Evolutionary conservation across 768 basidiomycete genomes (phyloP).

Genomic region (Lepiota brunneoincarnata): DNA sequence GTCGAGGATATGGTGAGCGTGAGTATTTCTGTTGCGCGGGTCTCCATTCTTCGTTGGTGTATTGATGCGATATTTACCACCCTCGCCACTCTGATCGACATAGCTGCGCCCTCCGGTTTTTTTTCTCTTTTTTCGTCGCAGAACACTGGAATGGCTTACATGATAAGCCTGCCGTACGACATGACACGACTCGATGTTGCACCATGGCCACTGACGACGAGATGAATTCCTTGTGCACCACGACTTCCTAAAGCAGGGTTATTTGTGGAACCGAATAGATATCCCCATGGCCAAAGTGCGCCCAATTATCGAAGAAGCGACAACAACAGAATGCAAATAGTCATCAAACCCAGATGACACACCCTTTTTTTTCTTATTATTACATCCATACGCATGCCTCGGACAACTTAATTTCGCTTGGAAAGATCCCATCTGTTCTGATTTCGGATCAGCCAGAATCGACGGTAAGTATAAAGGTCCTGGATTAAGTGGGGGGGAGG

Average conservation of each 20-base stretch:
- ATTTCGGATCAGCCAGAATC: constrained; percentile 2
- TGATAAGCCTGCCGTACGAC: too few species aligned
- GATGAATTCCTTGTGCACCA: background rate
- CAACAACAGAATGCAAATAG: background rate
- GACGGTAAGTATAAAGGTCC: background rate
- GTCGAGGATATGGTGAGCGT: too few species aligned
- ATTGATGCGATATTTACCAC: too few species aligned
- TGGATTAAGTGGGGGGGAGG: background rate
- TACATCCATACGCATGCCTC: background rate
- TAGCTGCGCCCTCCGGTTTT: too few species aligned
- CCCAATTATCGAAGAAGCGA: background rate
- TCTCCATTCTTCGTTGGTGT: too few species aligned
- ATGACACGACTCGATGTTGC: too few species aligned
- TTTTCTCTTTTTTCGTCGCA: too few species aligned
- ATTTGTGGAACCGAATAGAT: constrained; percentile 4
- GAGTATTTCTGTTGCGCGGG: too few species aligned
- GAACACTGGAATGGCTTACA: too few species aligned
- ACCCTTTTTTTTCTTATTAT: background rate
- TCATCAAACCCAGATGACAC: background rate
- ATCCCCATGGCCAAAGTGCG: background rate
- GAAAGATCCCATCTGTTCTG: background rate
- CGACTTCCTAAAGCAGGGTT: background rate
- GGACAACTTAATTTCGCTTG: background rate
- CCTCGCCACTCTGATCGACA: too few species aligned
- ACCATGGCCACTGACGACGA: background rate